phyloP scores from a whole-genome alignment of 1,284 basidiomycete genomes.

The Calocybe gambosa region DNA sequence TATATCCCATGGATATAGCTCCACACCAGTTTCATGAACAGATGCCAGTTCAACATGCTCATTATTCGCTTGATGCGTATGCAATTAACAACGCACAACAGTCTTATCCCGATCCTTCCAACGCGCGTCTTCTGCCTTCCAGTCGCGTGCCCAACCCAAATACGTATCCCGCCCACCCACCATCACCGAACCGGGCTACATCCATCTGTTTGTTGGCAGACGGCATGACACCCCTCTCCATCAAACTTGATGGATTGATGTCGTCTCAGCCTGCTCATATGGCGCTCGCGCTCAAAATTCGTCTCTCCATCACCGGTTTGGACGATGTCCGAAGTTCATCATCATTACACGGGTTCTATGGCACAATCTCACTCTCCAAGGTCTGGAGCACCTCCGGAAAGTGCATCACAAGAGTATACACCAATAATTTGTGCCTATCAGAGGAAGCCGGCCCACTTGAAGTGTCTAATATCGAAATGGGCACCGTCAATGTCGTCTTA shows the following conservation, averaged over 20 bases:
- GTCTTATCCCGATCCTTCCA: background rate
- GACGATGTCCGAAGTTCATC: slow-evolving; percentile 42
- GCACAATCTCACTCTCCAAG: slow-evolving; percentile 46
- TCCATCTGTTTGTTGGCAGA: slow-evolving; percentile 52
- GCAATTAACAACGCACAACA: background rate
- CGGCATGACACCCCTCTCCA: slow-evolving; percentile 55
- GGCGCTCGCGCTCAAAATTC: slow-evolving; percentile 35
- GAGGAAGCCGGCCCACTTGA: slow-evolving; percentile 48
- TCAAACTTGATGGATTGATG: slow-evolving; percentile 45
- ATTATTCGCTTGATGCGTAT: slow-evolving; percentile 10
- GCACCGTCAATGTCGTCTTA: slow-evolving; percentile 42
- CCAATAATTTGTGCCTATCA: slow-evolving; percentile 40
- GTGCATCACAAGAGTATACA: slow-evolving; percentile 56
- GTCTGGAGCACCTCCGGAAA: slow-evolving; percentile 47
- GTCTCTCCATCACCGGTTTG: slow-evolving; percentile 42
- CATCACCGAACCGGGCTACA: slow-evolving; percentile 30
- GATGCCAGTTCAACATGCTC: slow-evolving; percentile 9
- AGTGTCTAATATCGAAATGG: slow-evolving; percentile 36
- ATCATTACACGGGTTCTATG: slow-evolving; percentile 56
- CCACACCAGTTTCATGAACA: slow-evolving; percentile 11
- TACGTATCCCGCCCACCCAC: slow-evolving; percentile 5
- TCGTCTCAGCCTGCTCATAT: slow-evolving; percentile 24
- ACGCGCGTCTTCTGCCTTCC: background rate
- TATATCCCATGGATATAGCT: slow-evolving; percentile 15
- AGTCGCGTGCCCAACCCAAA: slow-evolving; percentile 1